Evolutionary conservation across 2,329 filamentous ascomycete genomes (phyloP), one percentile per base, ranked within the genome.

Genomic region (Nemania bipapillata): DNA sequence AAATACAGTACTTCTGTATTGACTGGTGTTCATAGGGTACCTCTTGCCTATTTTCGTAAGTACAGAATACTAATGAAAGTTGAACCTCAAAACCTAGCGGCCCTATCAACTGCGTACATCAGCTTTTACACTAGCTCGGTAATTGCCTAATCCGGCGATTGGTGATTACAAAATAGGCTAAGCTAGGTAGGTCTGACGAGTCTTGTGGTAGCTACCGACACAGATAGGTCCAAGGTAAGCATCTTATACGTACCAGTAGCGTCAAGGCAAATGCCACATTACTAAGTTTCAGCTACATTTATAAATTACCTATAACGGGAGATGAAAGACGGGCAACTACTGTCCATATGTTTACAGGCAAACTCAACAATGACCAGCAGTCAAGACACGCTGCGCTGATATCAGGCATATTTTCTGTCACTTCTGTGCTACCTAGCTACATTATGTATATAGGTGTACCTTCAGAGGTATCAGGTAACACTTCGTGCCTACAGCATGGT

Each of bases 121-220:
- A 49, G 42, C 28, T 5, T 37, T 8, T 22, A 45, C 6, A 63
- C 53, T 35, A 58, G 47, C 26, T 66, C 65, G 65, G 59, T 58
- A 54, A 52, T 63, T 63, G 40, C 65, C 65, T 63, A 66, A 63
- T 55, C 24, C 45, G 64, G 58, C 30, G 7, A 47, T 53, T 52
- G 47, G n/a, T 37, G 11, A 53, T 58, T 32, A 32, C 40, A 9
- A 37, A 62, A 62, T 49, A 67, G 65, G 53, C 59, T 63, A 63
- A 57, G 42, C 53, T 26, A 5, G n/a, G n/a, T n/a, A n/a, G n/a
- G 15, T 45, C 17, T 22, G 24, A 7, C 30, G 42, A 4, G 20
- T 20, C 37, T 4, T 12, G 9, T 40, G 15, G 9, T 20, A 45
- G 4, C 17, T 45, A 45, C 40, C 40, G 40, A n/a, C 17, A 45